These are phyloP conservation scores for Silene uniflora DNA, from an alignment of 148 eudicot species.

Conservation along the genomic window DNA sequence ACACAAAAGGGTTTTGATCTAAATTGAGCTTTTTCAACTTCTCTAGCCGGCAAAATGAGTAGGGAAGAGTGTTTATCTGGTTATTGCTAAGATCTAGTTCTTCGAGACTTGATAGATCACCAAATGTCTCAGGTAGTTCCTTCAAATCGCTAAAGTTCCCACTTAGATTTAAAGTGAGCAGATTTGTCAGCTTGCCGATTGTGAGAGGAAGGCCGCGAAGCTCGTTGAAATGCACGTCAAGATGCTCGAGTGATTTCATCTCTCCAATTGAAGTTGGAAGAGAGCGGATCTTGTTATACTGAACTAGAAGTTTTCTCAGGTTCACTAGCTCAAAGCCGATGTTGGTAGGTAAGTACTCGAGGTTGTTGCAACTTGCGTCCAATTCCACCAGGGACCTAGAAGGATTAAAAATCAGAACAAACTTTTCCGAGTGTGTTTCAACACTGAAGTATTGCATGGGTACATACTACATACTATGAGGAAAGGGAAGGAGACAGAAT, in stretches of 20 bases:
- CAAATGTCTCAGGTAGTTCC: slow-evolving; percentile 68
- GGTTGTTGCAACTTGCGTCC: slow-evolving; percentile 74
- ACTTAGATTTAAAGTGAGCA: slow-evolving; percentile 60
- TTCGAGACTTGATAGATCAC: slow-evolving; percentile 60
- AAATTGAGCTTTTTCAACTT: slow-evolving; percentile 62
- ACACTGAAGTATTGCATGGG: not conserved
- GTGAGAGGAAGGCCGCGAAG: slow-evolving; percentile 70
- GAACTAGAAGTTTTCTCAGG: slow-evolving; percentile 52
- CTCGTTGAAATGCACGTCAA: slow-evolving; percentile 87
- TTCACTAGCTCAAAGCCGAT: slow-evolving; percentile 65
- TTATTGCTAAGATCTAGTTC: slow-evolving; percentile 89
- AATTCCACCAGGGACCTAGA: slow-evolving; percentile 79
- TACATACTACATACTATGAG: too few relatives aligned
- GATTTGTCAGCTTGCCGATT: slow-evolving; percentile 59
- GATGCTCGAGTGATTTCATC: slow-evolving; percentile 57
- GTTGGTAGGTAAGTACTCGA: slow-evolving; percentile 76
- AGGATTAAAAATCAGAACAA: not conserved
- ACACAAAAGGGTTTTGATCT: slow-evolving; percentile 68
- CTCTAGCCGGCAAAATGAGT: slow-evolving; percentile 63
- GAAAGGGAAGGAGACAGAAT: too few relatives aligned
- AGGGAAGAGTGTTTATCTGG: slow-evolving; percentile 80
- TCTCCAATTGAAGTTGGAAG: slow-evolving; percentile 88
- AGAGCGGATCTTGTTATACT: slow-evolving; percentile 74
- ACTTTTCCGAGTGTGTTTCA: not conserved
- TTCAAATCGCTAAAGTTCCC: slow-evolving; percentile 84